phyloP scores from a whole-genome alignment of 345 rosid genomes.

The Salix suchowensis region DNA sequence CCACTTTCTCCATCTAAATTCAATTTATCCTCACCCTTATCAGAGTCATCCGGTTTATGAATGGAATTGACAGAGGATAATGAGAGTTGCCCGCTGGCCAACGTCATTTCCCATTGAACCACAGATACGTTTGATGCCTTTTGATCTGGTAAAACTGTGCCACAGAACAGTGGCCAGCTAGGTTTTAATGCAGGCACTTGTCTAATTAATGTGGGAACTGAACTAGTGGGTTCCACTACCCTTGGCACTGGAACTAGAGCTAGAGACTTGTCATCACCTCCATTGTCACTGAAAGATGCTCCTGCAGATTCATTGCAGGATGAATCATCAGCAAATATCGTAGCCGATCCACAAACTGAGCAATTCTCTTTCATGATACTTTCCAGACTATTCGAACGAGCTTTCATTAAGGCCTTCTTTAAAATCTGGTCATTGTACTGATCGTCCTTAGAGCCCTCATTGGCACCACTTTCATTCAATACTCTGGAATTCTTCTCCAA shows the following conservation, averaged over 20 bases:
- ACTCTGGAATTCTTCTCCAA: conserved; percentile 45
- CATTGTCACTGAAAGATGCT: conserved; percentile 15
- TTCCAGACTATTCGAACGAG: conserved; percentile 28
- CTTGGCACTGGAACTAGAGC: conserved; percentile 53
- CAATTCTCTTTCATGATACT: conserved; percentile 34
- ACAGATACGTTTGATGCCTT: conserved; percentile 34
- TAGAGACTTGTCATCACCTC: conserved; percentile 36
- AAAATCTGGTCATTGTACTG: conserved; percentile 32
- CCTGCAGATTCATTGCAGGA: conserved; percentile 23
- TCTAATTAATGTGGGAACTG: conserved; percentile 37
- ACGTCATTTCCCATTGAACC: conserved; percentile 8
- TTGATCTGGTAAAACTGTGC: conserved; percentile 28
- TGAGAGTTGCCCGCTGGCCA: conserved; percentile 21
- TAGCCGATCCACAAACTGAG: conserved; percentile 50
- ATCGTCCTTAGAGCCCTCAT: conserved; percentile 17
- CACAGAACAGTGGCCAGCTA: conserved; percentile 85
- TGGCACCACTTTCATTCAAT: conserved; percentile 30
- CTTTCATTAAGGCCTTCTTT: conserved; percentile 41
- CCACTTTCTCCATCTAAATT: conserved; percentile 30
- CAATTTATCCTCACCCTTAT: background rate
- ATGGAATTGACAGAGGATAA: conserved; percentile 4
- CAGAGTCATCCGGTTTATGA: conserved; percentile 1
- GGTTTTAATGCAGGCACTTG: conserved; percentile 58
- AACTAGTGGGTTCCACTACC: conserved; percentile 32
- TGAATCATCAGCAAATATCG: conserved; percentile 20